Conservation (phyloP, 1,139 yeast species). For the Komagataea norvegica region DNA sequence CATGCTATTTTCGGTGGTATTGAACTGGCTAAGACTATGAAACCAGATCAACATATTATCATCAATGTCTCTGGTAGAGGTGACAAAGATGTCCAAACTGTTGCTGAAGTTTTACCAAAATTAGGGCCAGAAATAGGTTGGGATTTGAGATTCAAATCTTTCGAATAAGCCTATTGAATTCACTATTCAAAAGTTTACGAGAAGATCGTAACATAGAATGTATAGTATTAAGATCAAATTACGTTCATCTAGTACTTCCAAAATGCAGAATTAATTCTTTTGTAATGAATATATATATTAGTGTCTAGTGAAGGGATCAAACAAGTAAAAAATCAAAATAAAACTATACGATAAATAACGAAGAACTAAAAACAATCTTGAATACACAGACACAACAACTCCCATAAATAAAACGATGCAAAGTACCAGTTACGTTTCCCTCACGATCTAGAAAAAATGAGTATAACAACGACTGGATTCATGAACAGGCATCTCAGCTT, state of each 20-base stretch:
- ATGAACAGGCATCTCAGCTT: constrained; percentile 79
- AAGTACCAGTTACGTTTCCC: too few species aligned
- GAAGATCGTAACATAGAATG: too few species aligned
- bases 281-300: too few species aligned
- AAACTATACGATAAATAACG: background rate
- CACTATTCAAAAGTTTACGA: too few species aligned
- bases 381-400: background rate
- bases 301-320: background rate
- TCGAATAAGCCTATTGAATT: constrained; percentile 10
- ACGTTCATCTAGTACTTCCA: too few species aligned
- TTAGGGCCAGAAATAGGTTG: constrained; percentile 90
- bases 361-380: too few species aligned
- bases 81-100: constrained; percentile 97
- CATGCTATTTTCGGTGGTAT: constrained; percentile 94
- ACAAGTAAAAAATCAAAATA: background rate
- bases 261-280: too few species aligned
- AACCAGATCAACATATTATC: constrained; percentile 73
- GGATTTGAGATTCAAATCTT: constrained; percentile 82
- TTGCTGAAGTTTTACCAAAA: constrained; percentile 86
- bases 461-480: constrained; percentile 74
- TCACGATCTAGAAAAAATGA: constrained; percentile 65
- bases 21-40: constrained; percentile 80
- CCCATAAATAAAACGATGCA: too few species aligned
- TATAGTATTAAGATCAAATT: too few species aligned
- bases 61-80: constrained; percentile 97